These are phyloP conservation scores for Fusarium hainanense DNA, from an alignment of 2,329 filamentous ascomycete species.

Conservation along the genomic window DNA sequence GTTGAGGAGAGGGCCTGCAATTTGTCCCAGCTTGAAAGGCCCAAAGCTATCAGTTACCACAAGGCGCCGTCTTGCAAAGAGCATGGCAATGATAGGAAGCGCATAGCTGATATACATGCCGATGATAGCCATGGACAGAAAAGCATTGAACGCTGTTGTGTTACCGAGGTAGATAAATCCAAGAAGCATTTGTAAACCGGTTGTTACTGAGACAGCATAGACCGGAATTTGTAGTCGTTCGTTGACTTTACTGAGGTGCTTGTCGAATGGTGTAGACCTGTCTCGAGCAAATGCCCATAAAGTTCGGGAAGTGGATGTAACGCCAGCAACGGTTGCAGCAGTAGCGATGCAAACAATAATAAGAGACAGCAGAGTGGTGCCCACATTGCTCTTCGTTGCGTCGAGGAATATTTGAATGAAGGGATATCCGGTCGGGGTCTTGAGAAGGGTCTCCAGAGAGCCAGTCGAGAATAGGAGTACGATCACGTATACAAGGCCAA, in stretches of 20 bases:
- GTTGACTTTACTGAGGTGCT: slow-evolving; percentile 52
- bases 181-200: slow-evolving; percentile 46
- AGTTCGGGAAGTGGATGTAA: slow-evolving; percentile 52
- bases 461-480: slow-evolving; percentile 58
- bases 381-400: slow-evolving; percentile 42
- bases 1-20: slow-evolving; percentile 53
- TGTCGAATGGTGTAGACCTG: slow-evolving; percentile 50
- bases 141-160: slow-evolving; percentile 55
- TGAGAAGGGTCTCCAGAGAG: slow-evolving; percentile 51
- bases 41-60: slow-evolving; percentile 36
- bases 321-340: slow-evolving; percentile 48
- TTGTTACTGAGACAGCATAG: slow-evolving; percentile 42
- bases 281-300: slow-evolving; percentile 56
- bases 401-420: slow-evolving; percentile 56
- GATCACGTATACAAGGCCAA: slow-evolving; percentile 57
- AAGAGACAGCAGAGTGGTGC: slow-evolving; percentile 47
- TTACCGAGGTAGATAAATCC: slow-evolving; percentile 57
- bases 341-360: slow-evolving; percentile 45
- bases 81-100: slow-evolving; percentile 53
- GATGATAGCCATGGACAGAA: slow-evolving; percentile 56
- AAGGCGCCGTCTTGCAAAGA: slow-evolving; percentile 50
- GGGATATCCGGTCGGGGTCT: slow-evolving; percentile 56
- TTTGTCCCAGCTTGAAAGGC: slow-evolving; percentile 47
- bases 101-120: slow-evolving; percentile 58
- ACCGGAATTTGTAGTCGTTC: slow-evolving; percentile 50